Evolutionary conservation across 495 filamentous ascomycete species (phyloP), one percentile per base, ranked within the genome.

Genomic region (Annulohypoxylon nitens): DNA sequence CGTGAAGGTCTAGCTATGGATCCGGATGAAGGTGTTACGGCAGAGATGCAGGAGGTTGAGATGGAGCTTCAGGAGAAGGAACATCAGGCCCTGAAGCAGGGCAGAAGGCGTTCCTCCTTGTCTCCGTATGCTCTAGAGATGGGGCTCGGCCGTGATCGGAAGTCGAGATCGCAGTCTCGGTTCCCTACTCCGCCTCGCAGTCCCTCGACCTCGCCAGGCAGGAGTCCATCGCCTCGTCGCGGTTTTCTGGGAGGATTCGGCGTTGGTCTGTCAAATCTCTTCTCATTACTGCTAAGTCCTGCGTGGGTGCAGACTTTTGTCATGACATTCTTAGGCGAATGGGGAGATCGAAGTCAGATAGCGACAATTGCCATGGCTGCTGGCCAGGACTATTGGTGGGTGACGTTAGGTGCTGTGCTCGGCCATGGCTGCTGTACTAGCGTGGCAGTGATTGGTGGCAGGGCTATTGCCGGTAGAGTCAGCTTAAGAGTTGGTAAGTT

Each of bases 361-460:
- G 97, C 96, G 14, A 99, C 96, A 5, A 97, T 99, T 77, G 96
- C 96, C 43, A 99, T 99, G 96, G 97, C 96, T 53, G 96, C 96
- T 9, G 96, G 96, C 2, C 93, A 97, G 82, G 97, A 98, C 78
- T 98, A 98, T 78, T 98, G 95, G 96, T 98, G 94, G 93, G 96
- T 99, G 14, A 97, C 94, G 3, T 84, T 94, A 62, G 96, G 96
- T 61, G 95, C 96, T 7, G 88, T 97, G 50, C 85, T 88, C 4
- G 96, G 97, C 43, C 96, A 99, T 80, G 90, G 88, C 30, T 86
- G 93, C 57, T 99, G 96, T 82, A 99, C 96, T 6, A 91, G 92
- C 30, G 91, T 92, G 48, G 96, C 96, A n/a, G 96, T 99, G 18
- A 86, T 99, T 65, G 96, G 96, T 6, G 96, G 96, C 41, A 85